Evolutionary conservation across 805 yeast genomes (phyloP).

Genomic region (Zygosaccharomyces bisporus): DNA sequence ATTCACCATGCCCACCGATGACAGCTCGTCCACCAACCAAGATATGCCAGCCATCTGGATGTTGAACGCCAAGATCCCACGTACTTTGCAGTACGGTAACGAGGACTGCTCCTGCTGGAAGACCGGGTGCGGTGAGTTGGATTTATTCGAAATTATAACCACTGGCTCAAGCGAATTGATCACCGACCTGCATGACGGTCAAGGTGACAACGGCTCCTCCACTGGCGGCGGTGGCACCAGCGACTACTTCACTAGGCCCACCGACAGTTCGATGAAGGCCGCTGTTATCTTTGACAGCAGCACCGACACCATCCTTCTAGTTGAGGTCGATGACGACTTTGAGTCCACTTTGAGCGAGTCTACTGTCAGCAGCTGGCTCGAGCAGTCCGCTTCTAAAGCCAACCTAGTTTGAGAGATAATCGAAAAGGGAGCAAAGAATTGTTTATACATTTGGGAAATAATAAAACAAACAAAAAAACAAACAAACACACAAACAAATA

Average conservation of each 20-base stretch:
- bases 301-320: constrained; percentile 48
- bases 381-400: constrained; percentile 48
- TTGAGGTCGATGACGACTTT: constrained; percentile 58
- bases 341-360: constrained; percentile 49
- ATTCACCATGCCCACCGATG: constrained; percentile 85
- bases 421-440: neutral
- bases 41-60: constrained; percentile 99
- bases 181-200: constrained; percentile 75
- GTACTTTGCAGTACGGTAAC: constrained; percentile 91
- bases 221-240: constrained; percentile 84
- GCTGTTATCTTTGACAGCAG: constrained; percentile 73
- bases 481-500: neutral
- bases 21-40: constrained; percentile 48
- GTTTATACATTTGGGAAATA: neutral
- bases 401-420: constrained; percentile 17
- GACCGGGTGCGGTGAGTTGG: constrained; percentile 97
- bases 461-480: neutral
- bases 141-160: constrained; percentile 82
- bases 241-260: constrained; percentile 88
- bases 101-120: constrained; percentile 91
- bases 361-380: constrained; percentile 60
- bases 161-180: constrained; percentile 73
- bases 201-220: constrained; percentile 47
- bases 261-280: constrained; percentile 71
- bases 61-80: constrained; percentile 91